Evolutionary conservation across 768 basidiomycete genomes (phyloP).

Genomic region (Lyophyllum decastes): DNA sequence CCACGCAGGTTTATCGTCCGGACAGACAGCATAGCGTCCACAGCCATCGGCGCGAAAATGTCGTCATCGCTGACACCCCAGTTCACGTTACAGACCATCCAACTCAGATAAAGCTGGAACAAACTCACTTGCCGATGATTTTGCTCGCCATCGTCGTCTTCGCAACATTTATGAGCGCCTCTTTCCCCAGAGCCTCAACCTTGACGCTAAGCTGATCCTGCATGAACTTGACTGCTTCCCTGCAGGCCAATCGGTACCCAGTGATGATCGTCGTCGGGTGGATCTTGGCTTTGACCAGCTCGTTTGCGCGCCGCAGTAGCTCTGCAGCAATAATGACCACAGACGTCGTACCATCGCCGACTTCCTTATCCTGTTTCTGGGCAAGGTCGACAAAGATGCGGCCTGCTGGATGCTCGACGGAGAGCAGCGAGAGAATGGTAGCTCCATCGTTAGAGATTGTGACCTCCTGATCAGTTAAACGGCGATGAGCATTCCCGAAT

Average conservation of each 20-base stretch:
- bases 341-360: conserved; percentile 98
- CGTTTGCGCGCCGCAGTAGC: conserved; percentile 92
- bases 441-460: conserved; percentile 99
- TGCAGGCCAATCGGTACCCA: conserved; percentile 94
- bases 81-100: background rate
- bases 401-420: conserved; percentile 96
- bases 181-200: conserved; percentile 88
- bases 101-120: background rate
- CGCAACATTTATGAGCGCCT: conserved; percentile 92
- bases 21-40: conserved; percentile 97
- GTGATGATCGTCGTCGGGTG: conserved; percentile 99
- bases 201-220: conserved; percentile 96
- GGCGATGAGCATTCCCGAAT: conserved; percentile 3
- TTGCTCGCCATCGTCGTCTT: conserved; percentile 99
- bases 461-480: conserved; percentile 69
- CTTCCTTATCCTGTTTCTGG: conserved; percentile 99
- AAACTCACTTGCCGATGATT: conserved; percentile 90
- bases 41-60: conserved; percentile 97
- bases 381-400: conserved; percentile 98
- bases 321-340: conserved; percentile 99
- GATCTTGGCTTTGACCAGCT: conserved; percentile 96
- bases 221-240: conserved; percentile 97
- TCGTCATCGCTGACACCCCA: conserved; percentile 81
- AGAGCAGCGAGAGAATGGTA: conserved; percentile 92
- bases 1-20: conserved; percentile 92